Conservation (phyloP, 768 basidiomycete species). For the Rhodotorula kratochvilovae region DNA sequence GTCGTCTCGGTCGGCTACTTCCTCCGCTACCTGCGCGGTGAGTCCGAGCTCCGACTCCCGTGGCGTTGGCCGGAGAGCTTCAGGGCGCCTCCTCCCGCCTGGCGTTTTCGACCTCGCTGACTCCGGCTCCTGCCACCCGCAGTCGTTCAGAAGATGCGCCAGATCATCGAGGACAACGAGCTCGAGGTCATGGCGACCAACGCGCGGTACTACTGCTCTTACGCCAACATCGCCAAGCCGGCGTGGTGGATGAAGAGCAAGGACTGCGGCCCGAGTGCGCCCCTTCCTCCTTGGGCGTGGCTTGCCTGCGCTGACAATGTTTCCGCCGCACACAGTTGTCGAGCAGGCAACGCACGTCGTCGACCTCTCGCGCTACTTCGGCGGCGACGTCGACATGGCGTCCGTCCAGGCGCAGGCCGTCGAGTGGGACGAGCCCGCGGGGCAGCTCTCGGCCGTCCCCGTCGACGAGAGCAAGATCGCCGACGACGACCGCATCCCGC, state of each 20-base stretch:
- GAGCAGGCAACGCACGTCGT: constrained; percentile 85
- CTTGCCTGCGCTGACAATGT: no score
- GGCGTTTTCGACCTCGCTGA: neutral
- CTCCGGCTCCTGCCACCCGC: constrained; percentile 50
- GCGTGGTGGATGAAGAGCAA: constrained; percentile 94
- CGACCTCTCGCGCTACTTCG: constrained; percentile 8
- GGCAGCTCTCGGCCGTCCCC: constrained; percentile 47
- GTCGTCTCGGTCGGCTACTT: constrained; percentile 42
- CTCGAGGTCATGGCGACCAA: constrained; percentile 93
- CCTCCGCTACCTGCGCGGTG: constrained; percentile 39
- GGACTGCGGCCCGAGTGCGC: constrained; percentile 53
- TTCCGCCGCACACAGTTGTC: constrained; percentile 50
- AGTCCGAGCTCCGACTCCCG: neutral
- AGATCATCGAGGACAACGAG: constrained; percentile 88
- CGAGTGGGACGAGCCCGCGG: constrained; percentile 49
- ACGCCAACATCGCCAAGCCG: constrained; percentile 56
- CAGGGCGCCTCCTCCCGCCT: no score
- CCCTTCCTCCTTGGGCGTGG: no score
- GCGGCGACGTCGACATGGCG: constrained; percentile 67
- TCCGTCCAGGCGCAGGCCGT: constrained; percentile 69
- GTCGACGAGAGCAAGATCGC: constrained; percentile 51
- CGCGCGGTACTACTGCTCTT: constrained; percentile 88
- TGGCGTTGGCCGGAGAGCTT: neutral
- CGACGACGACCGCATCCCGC: constrained; percentile 84
- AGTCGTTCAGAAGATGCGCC: constrained; percentile 93